These are phyloP conservation scores for Psidium guajava DNA, from an alignment of 345 rosid genomes.

Conservation along the genomic window DNA sequence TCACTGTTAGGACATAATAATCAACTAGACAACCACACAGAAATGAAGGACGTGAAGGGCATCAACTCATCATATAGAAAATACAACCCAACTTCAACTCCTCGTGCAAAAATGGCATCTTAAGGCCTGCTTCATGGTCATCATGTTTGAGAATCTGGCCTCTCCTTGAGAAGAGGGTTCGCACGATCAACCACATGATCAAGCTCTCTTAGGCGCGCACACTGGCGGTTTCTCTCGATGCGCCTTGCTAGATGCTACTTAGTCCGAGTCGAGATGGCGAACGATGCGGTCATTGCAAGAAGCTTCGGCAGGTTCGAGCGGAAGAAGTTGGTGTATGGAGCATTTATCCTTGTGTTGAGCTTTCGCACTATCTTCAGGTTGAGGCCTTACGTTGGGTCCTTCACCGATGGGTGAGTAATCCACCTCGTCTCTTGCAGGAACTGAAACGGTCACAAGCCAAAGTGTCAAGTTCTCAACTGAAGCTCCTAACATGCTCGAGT, in stretches of 20 bases:
- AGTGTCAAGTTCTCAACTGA: neutral
- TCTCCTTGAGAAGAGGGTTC: neutral
- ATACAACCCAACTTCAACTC: neutral
- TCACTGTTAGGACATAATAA: neutral
- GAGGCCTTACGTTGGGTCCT: slow-evolving; percentile 12
- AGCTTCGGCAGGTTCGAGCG: slow-evolving; percentile 6
- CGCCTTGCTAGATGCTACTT: neutral
- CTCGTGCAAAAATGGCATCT: neutral
- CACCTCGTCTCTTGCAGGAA: neutral
- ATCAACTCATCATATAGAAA: neutral
- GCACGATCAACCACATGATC: neutral
- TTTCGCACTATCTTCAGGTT: slow-evolving; percentile 14
- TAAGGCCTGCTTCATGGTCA: neutral
- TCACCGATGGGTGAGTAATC: slow-evolving; percentile 6
- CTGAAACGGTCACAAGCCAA: neutral
- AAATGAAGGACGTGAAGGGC: neutral
- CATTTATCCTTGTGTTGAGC: slow-evolving; percentile 4
- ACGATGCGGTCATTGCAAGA: neutral
- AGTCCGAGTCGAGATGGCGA: neutral
- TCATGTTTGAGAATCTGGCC: neutral
- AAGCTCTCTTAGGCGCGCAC: neutral
- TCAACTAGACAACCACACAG: neutral
- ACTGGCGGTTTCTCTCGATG: neutral
- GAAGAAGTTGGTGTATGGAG: slow-evolving; percentile 10
- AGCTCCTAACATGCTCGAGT: neutral